Base-by-base conservation (phyloP, 805 yeast species). In the Metschnikowia shivogae region DNA sequence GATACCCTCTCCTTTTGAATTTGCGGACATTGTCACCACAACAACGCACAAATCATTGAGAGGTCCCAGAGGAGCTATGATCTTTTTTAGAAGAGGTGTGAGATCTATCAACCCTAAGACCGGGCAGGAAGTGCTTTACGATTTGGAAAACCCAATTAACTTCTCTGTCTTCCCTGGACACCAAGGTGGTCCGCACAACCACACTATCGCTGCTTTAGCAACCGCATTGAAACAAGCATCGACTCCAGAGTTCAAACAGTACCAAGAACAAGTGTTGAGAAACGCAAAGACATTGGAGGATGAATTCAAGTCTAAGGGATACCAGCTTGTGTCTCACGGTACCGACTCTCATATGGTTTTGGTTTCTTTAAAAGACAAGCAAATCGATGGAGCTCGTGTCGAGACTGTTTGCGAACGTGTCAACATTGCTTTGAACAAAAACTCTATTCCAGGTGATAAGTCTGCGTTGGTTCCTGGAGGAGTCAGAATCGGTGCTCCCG, bases 41-140 rank as follows among this genome's bases (percentile, higher is more conserved):
- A 92, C 99, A 48, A 92, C 99, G 49, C 99, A 93, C 80, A 93
- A 93, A 76, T 90, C 98, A 33, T 80, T 93, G 63, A 87, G 99
- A 77, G 99, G 99, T 50, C 99, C 99, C 67, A 88, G 99, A 77
- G 99, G 99, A 70, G 97, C 99, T 47, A 92, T 93, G 97, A 93
- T 93, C 68, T 93, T 93, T 79, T 93, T 86, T 82, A 88, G 98
- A 78, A 86, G 85, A 69, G 99, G 99, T 60, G 81, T 90, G 49
- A 83, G 96, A 78, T 82, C 85, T 48, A 81, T 82, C 55, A 86
- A 54, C 86, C 63, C 57, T 2, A 89, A 90, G 77, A 86, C 89
- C 60, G 98, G 98, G 62, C 87, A 89, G 74, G 96, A 89, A 72
- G 74, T 89, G 47, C 72, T 76, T 47, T 93, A 90, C 70, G 97